Conservation (phyloP, 345 rosid species). For the Eucalyptus albens region DNA sequence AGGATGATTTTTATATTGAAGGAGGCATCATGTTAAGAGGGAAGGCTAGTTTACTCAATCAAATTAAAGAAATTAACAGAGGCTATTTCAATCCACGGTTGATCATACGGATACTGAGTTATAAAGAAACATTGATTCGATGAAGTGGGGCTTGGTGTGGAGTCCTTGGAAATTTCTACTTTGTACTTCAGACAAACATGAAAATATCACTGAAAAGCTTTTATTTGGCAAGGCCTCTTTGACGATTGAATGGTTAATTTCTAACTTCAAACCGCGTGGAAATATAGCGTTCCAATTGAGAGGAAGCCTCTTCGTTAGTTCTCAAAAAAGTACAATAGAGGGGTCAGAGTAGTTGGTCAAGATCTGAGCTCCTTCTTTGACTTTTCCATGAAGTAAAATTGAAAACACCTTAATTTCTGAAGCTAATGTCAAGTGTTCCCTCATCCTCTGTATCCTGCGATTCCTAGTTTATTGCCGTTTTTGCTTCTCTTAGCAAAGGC, state of each 20-base stretch:
- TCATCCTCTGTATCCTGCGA: not conserved
- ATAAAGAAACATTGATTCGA: too few relatives aligned
- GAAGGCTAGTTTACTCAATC: too few relatives aligned
- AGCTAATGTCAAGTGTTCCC: not conserved
- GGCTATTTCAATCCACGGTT: too few relatives aligned
- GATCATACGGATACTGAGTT: too few relatives aligned
- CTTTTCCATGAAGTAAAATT: not conserved
- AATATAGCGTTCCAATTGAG: not conserved
- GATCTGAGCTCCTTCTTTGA: not conserved
- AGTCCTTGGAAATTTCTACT: too few relatives aligned
- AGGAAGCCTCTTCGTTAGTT: too few relatives aligned
- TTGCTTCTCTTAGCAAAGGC: not conserved
- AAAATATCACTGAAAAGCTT: not conserved
- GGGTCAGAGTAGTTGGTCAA: too few relatives aligned
- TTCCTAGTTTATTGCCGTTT: not conserved
- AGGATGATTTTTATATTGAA: too few relatives aligned
- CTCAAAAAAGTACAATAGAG: too few relatives aligned
- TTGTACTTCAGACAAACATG: rapidly evolving
- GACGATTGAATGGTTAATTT: not conserved
- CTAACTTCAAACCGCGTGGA: not conserved
- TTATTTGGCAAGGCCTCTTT: not conserved
- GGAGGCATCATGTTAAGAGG: too few relatives aligned
- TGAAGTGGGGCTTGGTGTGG: too few relatives aligned
- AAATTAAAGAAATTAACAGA: too few relatives aligned
- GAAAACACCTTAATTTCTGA: not conserved